Percentiles rank a stretch among this genome's conserved stretches.
These are phyloP conservation scores for Euclidium syriacum DNA, from an alignment of 345 rosid genomes.

Conservation along the genomic window DNA sequence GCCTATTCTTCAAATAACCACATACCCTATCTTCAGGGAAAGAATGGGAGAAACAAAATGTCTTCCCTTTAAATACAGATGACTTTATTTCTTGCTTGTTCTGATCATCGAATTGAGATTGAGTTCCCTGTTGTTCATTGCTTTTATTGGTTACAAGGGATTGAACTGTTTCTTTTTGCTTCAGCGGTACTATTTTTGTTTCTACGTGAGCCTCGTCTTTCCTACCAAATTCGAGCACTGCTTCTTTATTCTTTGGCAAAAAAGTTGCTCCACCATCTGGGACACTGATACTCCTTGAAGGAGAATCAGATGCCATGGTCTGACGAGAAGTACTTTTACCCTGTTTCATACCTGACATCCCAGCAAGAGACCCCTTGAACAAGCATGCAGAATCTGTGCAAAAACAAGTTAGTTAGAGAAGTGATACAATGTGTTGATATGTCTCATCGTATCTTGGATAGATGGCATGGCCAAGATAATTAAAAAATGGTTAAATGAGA, in stretches of 20 bases:
- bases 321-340: slow-evolving; percentile 28
- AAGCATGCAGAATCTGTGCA: slow-evolving; percentile 45
- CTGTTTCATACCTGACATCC: slow-evolving; percentile 34
- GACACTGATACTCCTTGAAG: slow-evolving; percentile 26
- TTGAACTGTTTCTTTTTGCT: slow-evolving; percentile 30
- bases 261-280: slow-evolving; percentile 33
- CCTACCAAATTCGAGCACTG: slow-evolving; percentile 20
- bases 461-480: neutral
- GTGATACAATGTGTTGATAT: neutral
- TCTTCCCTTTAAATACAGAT: slow-evolving; percentile 61
- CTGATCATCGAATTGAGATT: slow-evolving; percentile 31
- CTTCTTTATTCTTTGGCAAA: slow-evolving; percentile 33
- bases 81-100: slow-evolving; percentile 33
- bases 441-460: slow-evolving; percentile 12
- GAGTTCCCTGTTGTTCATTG: slow-evolving; percentile 35
- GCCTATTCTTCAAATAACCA: slow-evolving; percentile 12
- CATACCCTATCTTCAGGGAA: slow-evolving; percentile 89
- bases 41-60: slow-evolving; percentile 65
- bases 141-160: slow-evolving; percentile 30
- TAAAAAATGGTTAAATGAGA: slow-evolving; percentile 5
- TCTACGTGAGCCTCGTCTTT: slow-evolving; percentile 29
- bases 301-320: slow-evolving; percentile 30
- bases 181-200: slow-evolving; percentile 29
- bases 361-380: slow-evolving; percentile 40
- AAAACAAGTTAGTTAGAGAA: slow-evolving; percentile 23